Evolutionary conservation across 2,329 filamentous ascomycete species (phyloP).

Genomic region (Hypoxylon sp.): DNA sequence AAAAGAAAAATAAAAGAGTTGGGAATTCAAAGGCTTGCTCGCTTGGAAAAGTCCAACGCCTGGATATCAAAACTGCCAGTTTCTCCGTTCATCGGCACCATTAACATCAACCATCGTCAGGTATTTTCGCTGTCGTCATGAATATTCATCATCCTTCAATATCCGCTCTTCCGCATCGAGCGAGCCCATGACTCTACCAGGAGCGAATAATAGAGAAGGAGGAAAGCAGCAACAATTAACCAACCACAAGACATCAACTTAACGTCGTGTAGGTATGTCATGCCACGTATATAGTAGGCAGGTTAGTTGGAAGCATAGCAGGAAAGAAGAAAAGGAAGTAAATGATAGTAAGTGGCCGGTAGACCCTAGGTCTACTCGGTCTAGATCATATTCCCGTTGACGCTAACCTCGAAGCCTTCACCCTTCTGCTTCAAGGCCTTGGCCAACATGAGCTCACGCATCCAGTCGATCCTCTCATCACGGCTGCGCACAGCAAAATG

Average conservation of each 20-base stretch:
- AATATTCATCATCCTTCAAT: slow-evolving; percentile 4
- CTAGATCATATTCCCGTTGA: slow-evolving; percentile 83
- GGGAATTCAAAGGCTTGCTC: slow-evolving; percentile 24
- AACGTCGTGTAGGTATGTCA: slow-evolving; percentile 6
- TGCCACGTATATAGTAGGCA: slow-evolving; percentile 12
- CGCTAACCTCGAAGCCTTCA: slow-evolving; percentile 83
- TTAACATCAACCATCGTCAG: slow-evolving; percentile 7
- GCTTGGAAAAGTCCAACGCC: slow-evolving; percentile 27
- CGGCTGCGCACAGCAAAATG: slow-evolving; percentile 91
- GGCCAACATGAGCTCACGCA: slow-evolving; percentile 91
- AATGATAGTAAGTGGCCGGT: slow-evolving; percentile 18
- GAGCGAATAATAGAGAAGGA: slow-evolving; percentile 1
- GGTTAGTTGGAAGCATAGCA: slow-evolving; percentile 10
- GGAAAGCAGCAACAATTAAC: slow-evolving; percentile 7
- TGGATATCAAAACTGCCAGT: slow-evolving; percentile 31
- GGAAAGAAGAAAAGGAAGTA: slow-evolving; percentile 43
- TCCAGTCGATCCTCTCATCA: slow-evolving; percentile 97
- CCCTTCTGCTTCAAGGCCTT: slow-evolving; percentile 88
- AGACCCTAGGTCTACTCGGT: background rate
- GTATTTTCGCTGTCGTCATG: background rate
- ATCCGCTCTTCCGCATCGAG: background rate
- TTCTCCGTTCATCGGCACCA: background rate
- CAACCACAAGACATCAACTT: slow-evolving; percentile 19
- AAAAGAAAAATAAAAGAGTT: slow-evolving; percentile 5
- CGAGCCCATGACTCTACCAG: background rate